Evolutionary conservation across 139 green algal genomes (phyloP), one percentile per base, ranked within the genome.

Genomic region (Zygnema cylindricum): DNA sequence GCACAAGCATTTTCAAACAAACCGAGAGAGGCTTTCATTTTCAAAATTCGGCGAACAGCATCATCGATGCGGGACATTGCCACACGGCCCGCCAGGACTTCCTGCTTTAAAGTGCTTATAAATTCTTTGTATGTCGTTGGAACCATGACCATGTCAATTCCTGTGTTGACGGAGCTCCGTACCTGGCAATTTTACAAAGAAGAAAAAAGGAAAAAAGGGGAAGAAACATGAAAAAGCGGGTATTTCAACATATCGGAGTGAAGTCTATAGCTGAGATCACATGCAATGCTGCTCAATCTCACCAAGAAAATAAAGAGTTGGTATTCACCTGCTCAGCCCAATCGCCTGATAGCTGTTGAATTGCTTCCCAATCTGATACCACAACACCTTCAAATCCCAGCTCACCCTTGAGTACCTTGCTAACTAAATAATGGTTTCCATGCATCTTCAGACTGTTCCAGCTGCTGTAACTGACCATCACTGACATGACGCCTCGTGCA

Each of bases 391-490:
- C 32, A 21, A 87, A 87, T 54, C 57, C 57, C 0, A 87, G 57
- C 82, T 87, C 82, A 2, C 33, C 30, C 43, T 32, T 82, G 0
- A 87, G 82, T 41, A 87, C 82, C 63, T 87, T 71, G 1, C 54
- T 87, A 23, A 87, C 30, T 42, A 87, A 32, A 22, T 87, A 87
- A n/a, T 71, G 16, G 35, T 85, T 89, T 23, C 25, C 85, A 1
- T 89, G 85, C 85, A 89, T 89, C 38, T 86, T 86, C 54, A 76
- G 33, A 3, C 85, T 41, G 41, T 89, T 89, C 85, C 85, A 89
- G 38, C 57, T 82, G 85, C 85, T 89, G 85, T 89, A 89, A 32
- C 73, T 85, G 0, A 73, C 30, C 85, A 89, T 89, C 1, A 86
- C 36, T 0, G 85, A 30, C 0, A 23, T 23, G 2, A 89, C 85